Evolutionary conservation across 106 monocot species (phyloP).

Genomic region (Ottelia alismoides): DNA sequence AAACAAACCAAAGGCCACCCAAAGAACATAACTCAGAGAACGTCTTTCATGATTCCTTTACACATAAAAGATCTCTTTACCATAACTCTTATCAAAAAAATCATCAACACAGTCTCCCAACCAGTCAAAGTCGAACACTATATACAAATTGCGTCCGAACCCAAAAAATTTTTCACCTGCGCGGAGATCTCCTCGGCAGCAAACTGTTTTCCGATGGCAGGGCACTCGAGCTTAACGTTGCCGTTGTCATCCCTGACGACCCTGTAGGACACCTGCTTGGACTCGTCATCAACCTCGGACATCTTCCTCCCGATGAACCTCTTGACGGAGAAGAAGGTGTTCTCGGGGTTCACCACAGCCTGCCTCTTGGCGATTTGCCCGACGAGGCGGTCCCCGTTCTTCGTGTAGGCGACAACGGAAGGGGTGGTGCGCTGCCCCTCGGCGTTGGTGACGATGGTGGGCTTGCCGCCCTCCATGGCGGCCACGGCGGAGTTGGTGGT

Average conservation of each 20-base stretch:
- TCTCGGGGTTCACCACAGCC: constrained; percentile 95
- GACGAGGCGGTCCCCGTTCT: constrained; percentile 74
- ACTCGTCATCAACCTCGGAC: constrained; percentile 80
- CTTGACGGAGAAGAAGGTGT: constrained; percentile 94
- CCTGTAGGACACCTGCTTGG: constrained; percentile 85
- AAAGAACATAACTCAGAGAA: no score
- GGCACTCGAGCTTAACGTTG: constrained; percentile 91
- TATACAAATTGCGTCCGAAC: no score
- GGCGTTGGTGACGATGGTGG: constrained; percentile 90
- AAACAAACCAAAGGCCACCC: no score
- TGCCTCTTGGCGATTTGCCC: constrained; percentile 96
- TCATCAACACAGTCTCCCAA: no score
- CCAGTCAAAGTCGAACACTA: no score
- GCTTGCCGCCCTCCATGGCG: constrained; percentile 98
- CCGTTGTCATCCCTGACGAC: constrained; percentile 79
- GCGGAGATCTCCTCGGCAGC: constrained; percentile 96
- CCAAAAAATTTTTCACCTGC: constrained; percentile 50
- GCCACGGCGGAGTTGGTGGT: constrained; percentile 97
- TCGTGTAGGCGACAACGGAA: constrained; percentile 93
- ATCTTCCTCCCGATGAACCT: constrained; percentile 90
- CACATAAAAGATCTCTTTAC: no score
- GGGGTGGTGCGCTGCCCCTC: constrained; percentile 96
- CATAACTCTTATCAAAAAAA: no score
- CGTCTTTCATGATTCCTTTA: no score
- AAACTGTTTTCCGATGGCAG: constrained; percentile 90